Evolutionary conservation across 2,329 filamentous ascomycete species (phyloP), one percentile per base, ranked within the genome.

Genomic region (Thermomyces lanuginosus): DNA sequence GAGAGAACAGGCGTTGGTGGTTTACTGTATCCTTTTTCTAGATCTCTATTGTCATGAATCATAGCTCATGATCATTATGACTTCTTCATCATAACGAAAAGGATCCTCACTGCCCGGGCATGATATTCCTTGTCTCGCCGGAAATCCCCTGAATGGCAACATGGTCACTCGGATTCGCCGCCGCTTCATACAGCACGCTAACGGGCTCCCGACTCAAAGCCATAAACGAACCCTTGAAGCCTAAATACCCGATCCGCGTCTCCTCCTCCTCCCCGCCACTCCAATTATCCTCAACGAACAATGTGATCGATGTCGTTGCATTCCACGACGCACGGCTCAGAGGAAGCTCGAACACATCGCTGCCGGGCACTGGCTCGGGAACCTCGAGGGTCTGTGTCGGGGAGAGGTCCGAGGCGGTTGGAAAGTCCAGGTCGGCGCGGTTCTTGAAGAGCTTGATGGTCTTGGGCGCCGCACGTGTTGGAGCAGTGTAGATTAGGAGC

Each of bases 241-340:
- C 89, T 30, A 95, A 37, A 55, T 93, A 98, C 35, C 64, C 73
- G 2, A 95, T 51, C 25, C 72, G 66, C 22, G 80, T 86, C 29
- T 76, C 72, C 29, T 91, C 80, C 46, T 84, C 80, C 8, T 82
- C 78, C 0, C 72, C 81, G 24, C 71, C 67, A 40, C 72, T 68
- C 54, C 86, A 92, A 48, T 95, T 98, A 49, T 93, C 81, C 42
- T 80, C 76, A 42, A 95, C 78, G 60, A 95, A 95, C 26, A 98
- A 61, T 8, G 75, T 72, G 34, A 98, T 60, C 11, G 67, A 74
- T 24, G 80, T 76, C n/a, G 84, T 82, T 14, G 75, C 78, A 39
- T 77, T 81, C 64, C 93, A 98, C 12, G 79, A 63, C 3, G 81
- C 81, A n/a, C 89, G 71, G 54, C 80, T 82, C 16, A 98, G 74